Evolutionary conservation across 139 green algal species (phyloP).

Genomic region (Diplosphaera chodatii): DNA sequence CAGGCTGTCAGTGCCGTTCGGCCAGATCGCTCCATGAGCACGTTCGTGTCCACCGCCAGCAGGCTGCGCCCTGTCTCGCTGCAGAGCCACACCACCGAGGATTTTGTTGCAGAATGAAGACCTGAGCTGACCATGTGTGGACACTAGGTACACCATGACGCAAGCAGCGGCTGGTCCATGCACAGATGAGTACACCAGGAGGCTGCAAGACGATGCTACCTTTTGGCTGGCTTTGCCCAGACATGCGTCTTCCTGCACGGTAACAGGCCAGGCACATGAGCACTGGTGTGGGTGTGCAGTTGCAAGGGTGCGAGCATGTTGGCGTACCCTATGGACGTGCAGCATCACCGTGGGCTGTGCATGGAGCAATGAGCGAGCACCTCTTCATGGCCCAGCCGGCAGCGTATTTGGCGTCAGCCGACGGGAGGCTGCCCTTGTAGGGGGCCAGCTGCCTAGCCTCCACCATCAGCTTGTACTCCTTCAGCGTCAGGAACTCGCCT

Average conservation of each 20-base stretch:
- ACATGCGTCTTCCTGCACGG: background rate
- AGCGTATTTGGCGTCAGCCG: background rate
- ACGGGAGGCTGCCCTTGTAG: background rate
- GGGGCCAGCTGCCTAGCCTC: background rate
- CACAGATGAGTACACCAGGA: background rate
- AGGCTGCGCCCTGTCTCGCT: background rate
- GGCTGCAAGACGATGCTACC: background rate
- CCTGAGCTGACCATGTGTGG: too few relatives aligned
- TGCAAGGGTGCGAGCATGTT: too few relatives aligned
- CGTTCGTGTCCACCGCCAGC: background rate
- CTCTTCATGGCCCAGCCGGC: background rate
- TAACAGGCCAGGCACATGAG: background rate
- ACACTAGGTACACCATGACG: too few relatives aligned
- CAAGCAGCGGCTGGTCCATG: too few relatives aligned
- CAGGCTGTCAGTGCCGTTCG: background rate
- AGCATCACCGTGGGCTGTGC: background rate
- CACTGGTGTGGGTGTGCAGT: too few relatives aligned
- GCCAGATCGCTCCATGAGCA: background rate
- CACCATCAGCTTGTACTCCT: constrained; percentile 2
- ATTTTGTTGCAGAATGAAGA: too few relatives aligned
- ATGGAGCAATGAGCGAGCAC: background rate
- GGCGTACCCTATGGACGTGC: too few relatives aligned
- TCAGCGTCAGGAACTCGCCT: background rate
- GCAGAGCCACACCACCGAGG: too few relatives aligned
- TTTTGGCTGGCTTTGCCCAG: background rate